Evolutionary conservation across 2,329 filamentous ascomycete genomes (phyloP).

Genomic region (Didymella keratinophila): DNA sequence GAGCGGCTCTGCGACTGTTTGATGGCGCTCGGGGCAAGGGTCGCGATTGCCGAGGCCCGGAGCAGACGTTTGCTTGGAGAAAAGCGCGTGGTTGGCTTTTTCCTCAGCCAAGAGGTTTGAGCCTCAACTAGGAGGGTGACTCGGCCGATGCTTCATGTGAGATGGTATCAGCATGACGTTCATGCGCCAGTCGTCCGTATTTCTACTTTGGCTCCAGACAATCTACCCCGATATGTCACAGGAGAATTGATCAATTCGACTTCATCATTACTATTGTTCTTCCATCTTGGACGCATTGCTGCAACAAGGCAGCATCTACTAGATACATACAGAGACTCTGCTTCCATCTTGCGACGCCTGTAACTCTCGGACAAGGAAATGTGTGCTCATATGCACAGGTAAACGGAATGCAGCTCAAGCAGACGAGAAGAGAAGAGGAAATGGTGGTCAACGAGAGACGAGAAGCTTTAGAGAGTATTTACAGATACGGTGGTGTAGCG

Average conservation of each 20-base stretch:
- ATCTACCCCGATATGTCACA: not conserved
- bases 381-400: conserved; percentile 22
- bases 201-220: not conserved
- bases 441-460: conserved; percentile 16
- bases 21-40: conserved; percentile 25
- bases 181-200: conserved; percentile 5
- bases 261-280: conserved; percentile 23
- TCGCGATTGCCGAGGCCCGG: conserved; percentile 27
- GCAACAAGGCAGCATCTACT: conserved; percentile 18
- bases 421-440: conserved; percentile 20
- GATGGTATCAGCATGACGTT: not conserved
- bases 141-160: conserved; percentile 6
- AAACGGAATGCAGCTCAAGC: conserved; percentile 20
- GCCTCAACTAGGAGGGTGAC: conserved; percentile 13
- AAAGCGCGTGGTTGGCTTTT: conserved; percentile 3
- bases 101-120: conserved; percentile 17
- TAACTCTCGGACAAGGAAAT: conserved; percentile 22
- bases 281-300: conserved; percentile 20
- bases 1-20: conserved; percentile 23
- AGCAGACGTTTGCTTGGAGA: conserved; percentile 18
- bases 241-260: conserved; percentile 4
- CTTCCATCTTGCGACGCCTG: conserved; percentile 13
- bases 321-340: conserved; percentile 15
- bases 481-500: conserved; percentile 19
- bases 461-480: conserved; percentile 22